phyloP scores from a whole-genome alignment of 768 basidiomycete genomes.

The Nidularia sp. region DNA sequence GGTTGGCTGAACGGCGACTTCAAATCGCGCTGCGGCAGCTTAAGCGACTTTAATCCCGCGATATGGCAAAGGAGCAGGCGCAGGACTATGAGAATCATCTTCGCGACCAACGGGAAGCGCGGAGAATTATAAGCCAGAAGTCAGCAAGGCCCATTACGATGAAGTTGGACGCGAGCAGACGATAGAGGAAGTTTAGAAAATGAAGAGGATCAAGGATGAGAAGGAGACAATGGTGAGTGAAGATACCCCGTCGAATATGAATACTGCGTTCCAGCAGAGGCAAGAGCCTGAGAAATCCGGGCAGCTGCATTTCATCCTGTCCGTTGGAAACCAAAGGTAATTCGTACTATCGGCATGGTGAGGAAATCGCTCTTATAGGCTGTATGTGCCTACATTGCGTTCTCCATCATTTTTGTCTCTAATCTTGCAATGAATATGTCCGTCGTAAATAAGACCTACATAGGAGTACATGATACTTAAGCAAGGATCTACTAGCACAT shows the following conservation, averaged over 20 bases:
- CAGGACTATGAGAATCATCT: constrained; percentile 92
- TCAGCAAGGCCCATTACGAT: constrained; percentile 95
- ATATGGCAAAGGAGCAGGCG: constrained; percentile 85
- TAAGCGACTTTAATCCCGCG: constrained; percentile 72
- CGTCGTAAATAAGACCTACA: too few species aligned
- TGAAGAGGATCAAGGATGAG: constrained; percentile 98
- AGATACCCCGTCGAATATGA: constrained; percentile 96
- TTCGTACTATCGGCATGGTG: constrained; percentile 15
- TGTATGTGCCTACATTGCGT: too few species aligned
- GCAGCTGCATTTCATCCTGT: constrained; percentile 93
- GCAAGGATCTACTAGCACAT: too few species aligned
- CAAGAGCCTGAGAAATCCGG: constrained; percentile 79
- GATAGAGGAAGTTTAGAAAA: constrained; percentile 99
- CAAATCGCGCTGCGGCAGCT: constrained; percentile 75
- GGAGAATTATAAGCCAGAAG: constrained; percentile 92
- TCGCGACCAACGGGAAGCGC: constrained; percentile 88
- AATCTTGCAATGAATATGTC: too few species aligned
- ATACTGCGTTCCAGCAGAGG: constrained; percentile 85
- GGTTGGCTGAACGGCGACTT: constrained; percentile 83
- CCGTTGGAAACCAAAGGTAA: constrained; percentile 89
- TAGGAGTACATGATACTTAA: too few species aligned
- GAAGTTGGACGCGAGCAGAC: constrained; percentile 88
- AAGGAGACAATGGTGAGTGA: constrained; percentile 90
- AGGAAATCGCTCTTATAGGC: too few species aligned
- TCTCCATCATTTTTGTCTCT: too few species aligned